Conservation (phyloP, 2,329 filamentous ascomycete species). For the Epichloe brachyelytri region DNA sequence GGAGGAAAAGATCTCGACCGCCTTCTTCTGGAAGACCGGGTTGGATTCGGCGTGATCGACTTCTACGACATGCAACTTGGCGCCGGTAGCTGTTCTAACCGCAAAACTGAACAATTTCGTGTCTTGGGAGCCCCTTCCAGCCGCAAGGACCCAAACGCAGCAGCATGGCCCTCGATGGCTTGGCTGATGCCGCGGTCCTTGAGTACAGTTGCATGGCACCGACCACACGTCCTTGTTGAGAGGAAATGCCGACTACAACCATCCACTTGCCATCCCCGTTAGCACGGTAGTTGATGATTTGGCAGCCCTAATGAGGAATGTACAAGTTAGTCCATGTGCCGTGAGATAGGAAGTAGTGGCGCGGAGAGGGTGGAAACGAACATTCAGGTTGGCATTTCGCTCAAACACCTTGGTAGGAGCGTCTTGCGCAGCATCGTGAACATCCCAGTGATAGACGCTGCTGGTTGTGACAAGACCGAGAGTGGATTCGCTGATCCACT, state of each 20-base stretch:
- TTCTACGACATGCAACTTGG: conserved; percentile 95
- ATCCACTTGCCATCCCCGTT: conserved; percentile 97
- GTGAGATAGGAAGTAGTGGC: not conserved
- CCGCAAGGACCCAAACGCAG: conserved; percentile 79
- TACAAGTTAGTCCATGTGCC: not conserved
- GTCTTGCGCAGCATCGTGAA: conserved; percentile 71
- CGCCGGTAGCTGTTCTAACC: conserved; percentile 75
- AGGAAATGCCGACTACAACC: conserved; percentile 91
- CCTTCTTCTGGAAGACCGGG: conserved; percentile 84
- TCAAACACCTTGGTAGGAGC: conserved; percentile 86
- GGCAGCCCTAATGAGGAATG: conserved; percentile 54
- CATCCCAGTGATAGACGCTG: conserved; percentile 94
- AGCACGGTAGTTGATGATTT: conserved; percentile 99
- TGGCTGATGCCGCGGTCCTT: conserved; percentile 91
- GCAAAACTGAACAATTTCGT: conserved; percentile 97
- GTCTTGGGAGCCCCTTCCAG: conserved; percentile 77
- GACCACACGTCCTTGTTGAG: conserved; percentile 83
- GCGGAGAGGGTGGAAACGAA: conserved; percentile 31
- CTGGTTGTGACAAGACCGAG: conserved; percentile 84
- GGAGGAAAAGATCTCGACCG: conserved; percentile 94
- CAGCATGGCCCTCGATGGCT: conserved; percentile 93
- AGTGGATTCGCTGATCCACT: conserved; percentile 87
- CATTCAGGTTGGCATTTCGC: conserved; percentile 76
- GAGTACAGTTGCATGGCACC: conserved; percentile 97
- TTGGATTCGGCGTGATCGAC: conserved; percentile 88